Evolutionary conservation across 2,329 filamentous ascomycete species (phyloP).

Genomic region (Cadophora gregata): DNA sequence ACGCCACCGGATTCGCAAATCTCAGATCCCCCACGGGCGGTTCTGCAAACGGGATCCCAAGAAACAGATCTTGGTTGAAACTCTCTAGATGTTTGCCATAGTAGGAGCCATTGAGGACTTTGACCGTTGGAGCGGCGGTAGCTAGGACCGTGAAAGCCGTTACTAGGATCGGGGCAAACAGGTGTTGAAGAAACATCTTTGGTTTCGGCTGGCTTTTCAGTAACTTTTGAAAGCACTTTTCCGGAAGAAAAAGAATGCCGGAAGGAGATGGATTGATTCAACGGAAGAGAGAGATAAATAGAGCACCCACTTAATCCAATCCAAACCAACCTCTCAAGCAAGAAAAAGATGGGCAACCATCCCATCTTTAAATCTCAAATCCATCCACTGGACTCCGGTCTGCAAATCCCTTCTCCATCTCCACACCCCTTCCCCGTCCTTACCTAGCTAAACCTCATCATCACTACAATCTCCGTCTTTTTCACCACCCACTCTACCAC

Average conservation of each 20-base stretch:
- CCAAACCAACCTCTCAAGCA: no score
- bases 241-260: no score
- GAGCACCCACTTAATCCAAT: no score
- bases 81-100: constrained; percentile 23
- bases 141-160: not conserved
- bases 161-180: not conserved
- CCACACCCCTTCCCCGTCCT: not conserved
- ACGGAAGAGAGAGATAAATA: no score
- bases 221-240: no score
- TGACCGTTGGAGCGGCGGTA: constrained; percentile 18
- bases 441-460: no score
- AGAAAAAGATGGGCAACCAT: no score
- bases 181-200: not conserved
- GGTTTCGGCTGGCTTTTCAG: no score
- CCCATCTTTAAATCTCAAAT: no score
- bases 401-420: not conserved
- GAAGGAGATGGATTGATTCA: no score
- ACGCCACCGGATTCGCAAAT: constrained; percentile 23
- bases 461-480: no score
- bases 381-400: not conserved
- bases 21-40: constrained; percentile 29
- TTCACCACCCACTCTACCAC: no score
- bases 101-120: constrained; percentile 32
- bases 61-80: constrained; percentile 33
- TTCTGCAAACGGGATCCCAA: constrained; percentile 34